These are phyloP conservation scores for Ophiostoma quercus DNA, from an alignment of 2,329 filamentous ascomycete species.

Conservation along the genomic window DNA sequence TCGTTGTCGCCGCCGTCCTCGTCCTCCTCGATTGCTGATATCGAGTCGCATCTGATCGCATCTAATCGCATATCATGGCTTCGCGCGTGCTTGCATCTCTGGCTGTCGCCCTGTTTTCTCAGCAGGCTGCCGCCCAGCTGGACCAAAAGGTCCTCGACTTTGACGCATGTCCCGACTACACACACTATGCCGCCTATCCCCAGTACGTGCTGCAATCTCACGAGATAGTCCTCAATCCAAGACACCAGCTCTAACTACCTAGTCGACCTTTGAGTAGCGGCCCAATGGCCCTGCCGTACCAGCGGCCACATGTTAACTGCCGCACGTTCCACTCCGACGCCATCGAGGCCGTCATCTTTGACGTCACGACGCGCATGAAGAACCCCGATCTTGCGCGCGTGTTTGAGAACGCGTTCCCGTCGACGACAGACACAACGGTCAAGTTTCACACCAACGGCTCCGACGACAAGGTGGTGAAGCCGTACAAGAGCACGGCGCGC, in stretches of 20 bases:
- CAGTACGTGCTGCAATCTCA: constrained; percentile 45
- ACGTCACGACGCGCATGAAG: constrained; percentile 72
- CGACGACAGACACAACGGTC: constrained; percentile 83
- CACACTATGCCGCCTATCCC: constrained; percentile 50
- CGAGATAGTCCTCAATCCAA: not conserved
- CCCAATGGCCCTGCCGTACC: constrained; percentile 73
- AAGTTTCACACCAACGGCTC: constrained; percentile 72
- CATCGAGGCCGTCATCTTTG: constrained; percentile 81
- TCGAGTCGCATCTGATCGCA: not conserved
- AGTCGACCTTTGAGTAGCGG: constrained; percentile 77
- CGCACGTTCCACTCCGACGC: constrained; percentile 82
- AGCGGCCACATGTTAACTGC: constrained; percentile 73
- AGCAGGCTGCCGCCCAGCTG: constrained; percentile 14
- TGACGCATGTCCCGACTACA: constrained; percentile 60
- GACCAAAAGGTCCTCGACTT: constrained; percentile 30
- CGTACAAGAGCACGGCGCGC: not conserved
- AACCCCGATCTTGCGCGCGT: constrained; percentile 84
- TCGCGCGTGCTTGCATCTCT: constrained; percentile 21
- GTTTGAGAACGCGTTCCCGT: constrained; percentile 94
- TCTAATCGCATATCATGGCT: constrained; percentile 22
- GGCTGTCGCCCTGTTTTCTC: constrained; percentile 21
- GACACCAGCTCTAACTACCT: not conserved
- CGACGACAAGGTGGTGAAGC: constrained; percentile 27
- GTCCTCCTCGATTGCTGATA: not conserved
- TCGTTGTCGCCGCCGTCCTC: not conserved